Base-by-base conservation (phyloP, 1,284 basidiomycete species). In the Sparassis latifolia region DNA sequence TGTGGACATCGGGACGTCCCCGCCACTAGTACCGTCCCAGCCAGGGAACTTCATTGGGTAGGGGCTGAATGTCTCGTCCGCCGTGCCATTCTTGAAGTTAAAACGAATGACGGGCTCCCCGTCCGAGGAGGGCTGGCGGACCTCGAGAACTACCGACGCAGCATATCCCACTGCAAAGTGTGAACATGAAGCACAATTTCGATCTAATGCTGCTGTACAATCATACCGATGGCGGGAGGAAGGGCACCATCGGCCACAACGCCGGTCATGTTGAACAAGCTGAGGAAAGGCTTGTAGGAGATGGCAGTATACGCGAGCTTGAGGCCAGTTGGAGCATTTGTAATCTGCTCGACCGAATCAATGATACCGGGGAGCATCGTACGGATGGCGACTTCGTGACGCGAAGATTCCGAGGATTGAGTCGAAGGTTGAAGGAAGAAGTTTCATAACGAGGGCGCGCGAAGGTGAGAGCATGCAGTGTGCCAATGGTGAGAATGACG, bases 21-120 rank as follows among this genome's bases (percentile, higher is more conserved):
- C 39, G 35, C 45, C 54, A 29, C 67, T 72, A 3, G 44, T 46
- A 41, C 52, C 55, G 41, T 57, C 46, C 53, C 54, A 59, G 30
- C 60, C 66, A 38, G 64, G 48, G 54, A 71, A 55, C 48, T 49
- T 42, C 57, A 66, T 58, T 10, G 58, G 55, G 56, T 65, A 63
- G 42, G 63, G 48, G 49, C 46, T 54, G 59, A 62, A 66, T 33
- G 52, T 47, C 28, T 59, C 57, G 52, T 70, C 67, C 43, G 67
- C 59, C 0, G 79, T 73, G 4, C 71, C 76, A 56, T 79, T 79
- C 58, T 89, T 73, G 71, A 89, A 83, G 55, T 73, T 71, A 64
- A 86, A 77, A 4, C 75, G 76, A 45, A 74, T 69, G 61, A 82
- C 70, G 73, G 62, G 51, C 46, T 58, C 61, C 32, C 49, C 37